These are phyloP conservation scores for Apiotrichum siamense DNA, from an alignment of 1,284 basidiomycete species.

Conservation along the genomic window DNA sequence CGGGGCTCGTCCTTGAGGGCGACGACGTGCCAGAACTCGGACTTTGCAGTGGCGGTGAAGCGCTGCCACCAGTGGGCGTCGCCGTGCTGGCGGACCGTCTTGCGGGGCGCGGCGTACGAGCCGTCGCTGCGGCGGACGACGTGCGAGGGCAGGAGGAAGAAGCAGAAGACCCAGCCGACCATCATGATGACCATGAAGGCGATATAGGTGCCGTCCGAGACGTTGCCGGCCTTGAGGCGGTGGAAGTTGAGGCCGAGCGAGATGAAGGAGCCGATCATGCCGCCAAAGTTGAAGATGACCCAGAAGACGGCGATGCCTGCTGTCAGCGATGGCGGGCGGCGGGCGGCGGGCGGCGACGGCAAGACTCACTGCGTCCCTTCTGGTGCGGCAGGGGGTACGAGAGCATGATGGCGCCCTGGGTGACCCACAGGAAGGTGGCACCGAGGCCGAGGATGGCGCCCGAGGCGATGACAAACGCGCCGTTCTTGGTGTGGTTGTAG, in stretches of 20 bases:
- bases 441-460: slow-evolving; percentile 77
- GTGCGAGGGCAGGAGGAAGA: slow-evolving; percentile 15
- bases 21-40: slow-evolving; percentile 12
- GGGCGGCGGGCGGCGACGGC: too few relatives aligned
- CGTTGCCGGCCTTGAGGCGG: slow-evolving; percentile 16
- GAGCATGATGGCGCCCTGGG: slow-evolving; percentile 76
- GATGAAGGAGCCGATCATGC: slow-evolving; percentile 62
- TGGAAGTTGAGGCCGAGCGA: slow-evolving; percentile 54
- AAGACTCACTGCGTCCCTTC: slow-evolving; percentile 72
- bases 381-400: slow-evolving; percentile 66
- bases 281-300: slow-evolving; percentile 67
- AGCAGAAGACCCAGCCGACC: slow-evolving; percentile 13
- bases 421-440: slow-evolving; percentile 78
- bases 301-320: slow-evolving; percentile 73
- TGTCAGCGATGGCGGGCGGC: too few relatives aligned
- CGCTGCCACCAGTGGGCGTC: slow-evolving; percentile 8
- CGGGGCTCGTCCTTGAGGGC: slow-evolving; percentile 19
- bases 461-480: slow-evolving; percentile 63
- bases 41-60: slow-evolving; percentile 8
- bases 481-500: slow-evolving; percentile 57
- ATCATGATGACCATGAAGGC: slow-evolving; percentile 24
- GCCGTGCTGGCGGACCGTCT: neutral
- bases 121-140: slow-evolving; percentile 16
- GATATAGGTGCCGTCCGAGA: slow-evolving; percentile 16
- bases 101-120: slow-evolving; percentile 8